Conservation (phyloP, 176 grass and related monocot species). For the Sorghum bicolor region Sorghum_bicolor_NCBIv3 NC_012878.2:46228001-46228500, state of each 20-base stretch:
- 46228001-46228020: slow-evolving; percentile 43
- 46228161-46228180: background rate
- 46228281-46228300: background rate
- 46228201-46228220: background rate
- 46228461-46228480: background rate
- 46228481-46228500: background rate
- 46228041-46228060: background rate
- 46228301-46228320: background rate
- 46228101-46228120: background rate
- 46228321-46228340: background rate
- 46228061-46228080: background rate
- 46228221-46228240: background rate
- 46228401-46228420: background rate
- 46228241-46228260: background rate
- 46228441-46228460: background rate
- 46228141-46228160: background rate
- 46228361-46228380: background rate
- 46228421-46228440: background rate
- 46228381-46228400: background rate
- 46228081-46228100: background rate
- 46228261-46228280: background rate
- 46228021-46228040: slow-evolving; percentile 47
- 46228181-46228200: background rate
- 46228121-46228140: background rate
- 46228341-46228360: background rate